Evolutionary conservation across 768 basidiomycete genomes (phyloP).

Genomic region (Rhodosporidiobolus odoratus): DNA sequence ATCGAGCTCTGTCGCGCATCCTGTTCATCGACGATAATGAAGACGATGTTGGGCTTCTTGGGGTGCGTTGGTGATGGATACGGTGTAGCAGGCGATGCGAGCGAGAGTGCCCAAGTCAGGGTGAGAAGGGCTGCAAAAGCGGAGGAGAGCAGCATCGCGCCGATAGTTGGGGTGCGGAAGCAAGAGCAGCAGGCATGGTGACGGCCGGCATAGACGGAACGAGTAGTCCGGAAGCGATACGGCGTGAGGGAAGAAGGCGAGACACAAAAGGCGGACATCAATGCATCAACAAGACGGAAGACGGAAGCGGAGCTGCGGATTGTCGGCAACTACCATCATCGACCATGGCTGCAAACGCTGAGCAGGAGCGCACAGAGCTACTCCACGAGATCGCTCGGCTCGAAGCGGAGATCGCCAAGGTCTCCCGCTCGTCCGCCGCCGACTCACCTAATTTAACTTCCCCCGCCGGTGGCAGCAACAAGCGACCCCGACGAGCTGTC

Average conservation of each 20-base stretch:
- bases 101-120: background rate
- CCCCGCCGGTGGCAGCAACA: background rate
- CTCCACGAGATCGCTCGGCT: background rate
- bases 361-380: background rate
- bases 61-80: background rate
- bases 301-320: background rate
- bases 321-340: background rate
- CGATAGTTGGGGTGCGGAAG: background rate
- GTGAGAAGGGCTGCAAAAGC: background rate
- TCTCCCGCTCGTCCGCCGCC: too few species aligned
- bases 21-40: slow-evolving; percentile 27
- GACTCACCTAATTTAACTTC: background rate
- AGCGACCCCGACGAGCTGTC: background rate
- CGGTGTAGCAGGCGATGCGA: background rate
- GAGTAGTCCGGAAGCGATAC: background rate
- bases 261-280: too few species aligned
- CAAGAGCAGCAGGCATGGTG: background rate
- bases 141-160: background rate
- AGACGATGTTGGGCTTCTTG: slow-evolving; percentile 7
- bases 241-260: background rate
- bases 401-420: background rate
- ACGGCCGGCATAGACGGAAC: too few species aligned
- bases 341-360: background rate
- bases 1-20: slow-evolving; percentile 18
- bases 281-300: too few species aligned